These are phyloP conservation scores for Beverwykella pulmonaria DNA, from an alignment of 495 filamentous ascomycete genomes.

Conservation along the genomic window DNA sequence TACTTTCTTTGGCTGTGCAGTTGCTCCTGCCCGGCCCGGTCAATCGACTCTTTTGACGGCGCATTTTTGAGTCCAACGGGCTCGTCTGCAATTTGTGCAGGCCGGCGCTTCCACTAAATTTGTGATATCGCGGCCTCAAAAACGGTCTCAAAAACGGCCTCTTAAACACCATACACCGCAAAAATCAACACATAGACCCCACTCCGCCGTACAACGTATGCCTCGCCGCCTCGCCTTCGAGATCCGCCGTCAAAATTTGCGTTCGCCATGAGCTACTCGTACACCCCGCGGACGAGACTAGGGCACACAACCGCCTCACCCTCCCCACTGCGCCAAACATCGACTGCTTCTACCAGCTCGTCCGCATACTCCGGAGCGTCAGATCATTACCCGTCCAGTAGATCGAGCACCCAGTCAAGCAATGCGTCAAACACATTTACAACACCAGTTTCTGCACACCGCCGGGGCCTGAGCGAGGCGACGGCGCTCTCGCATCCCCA, in stretches of 20 bases:
- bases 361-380: constrained; percentile 69
- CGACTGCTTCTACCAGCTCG: constrained; percentile 76
- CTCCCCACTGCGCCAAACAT: constrained; percentile 70
- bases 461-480: constrained; percentile 76
- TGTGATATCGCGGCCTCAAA: constrained; percentile 28
- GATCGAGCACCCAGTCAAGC: constrained; percentile 78
- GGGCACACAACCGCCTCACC: constrained; percentile 60
- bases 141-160: constrained; percentile 34
- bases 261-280: constrained; percentile 35
- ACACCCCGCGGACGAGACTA: constrained; percentile 43
- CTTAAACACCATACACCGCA: constrained; percentile 25
- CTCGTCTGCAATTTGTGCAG: constrained; percentile 5
- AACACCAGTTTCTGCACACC: constrained; percentile 58
- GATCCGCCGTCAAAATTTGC: not conserved
- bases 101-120: constrained; percentile 23
- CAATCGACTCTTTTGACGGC: constrained; percentile 13
- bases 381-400: constrained; percentile 56
- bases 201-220: constrained; percentile 33
- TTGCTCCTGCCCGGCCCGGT: constrained; percentile 15
- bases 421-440: constrained; percentile 66
- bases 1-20: constrained; percentile 27
- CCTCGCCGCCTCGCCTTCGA: constrained; percentile 6
- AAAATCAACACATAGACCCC: constrained; percentile 10
- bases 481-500: constrained; percentile 51
- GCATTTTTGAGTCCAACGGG: not conserved